Evolutionary conservation across 1,284 basidiomycete species (phyloP), one percentile per base, ranked within the genome.

Genomic region (Rhodotorula sp.): DNA sequence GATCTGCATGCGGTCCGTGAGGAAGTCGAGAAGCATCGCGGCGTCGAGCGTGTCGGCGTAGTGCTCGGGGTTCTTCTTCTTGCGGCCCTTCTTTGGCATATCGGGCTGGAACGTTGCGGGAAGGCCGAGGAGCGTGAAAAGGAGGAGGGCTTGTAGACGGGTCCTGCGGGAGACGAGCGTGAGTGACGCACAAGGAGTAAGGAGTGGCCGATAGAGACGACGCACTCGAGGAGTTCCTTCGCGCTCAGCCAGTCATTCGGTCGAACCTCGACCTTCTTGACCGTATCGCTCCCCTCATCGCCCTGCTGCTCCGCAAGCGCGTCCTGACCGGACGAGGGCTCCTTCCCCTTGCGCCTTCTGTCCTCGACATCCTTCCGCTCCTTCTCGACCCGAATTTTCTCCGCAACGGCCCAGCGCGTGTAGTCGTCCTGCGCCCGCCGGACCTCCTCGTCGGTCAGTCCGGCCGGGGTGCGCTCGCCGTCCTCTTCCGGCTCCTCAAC

Each of bases 21-120:
- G 67, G 46, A 74, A 76, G 65, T 76, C 75, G 64, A 76, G 73
- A n/a, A 74, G 58, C 39, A 75, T 67, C 6, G 71, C 70, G 3
- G 73, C 66, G 56, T 76, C 75, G 53, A 76, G 69, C 12, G 75
- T 75, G 2, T 71, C 46, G 25, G 68, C 5, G 53, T 67, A 69
- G 37, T 67, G 69, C 59, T 76, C 72, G 0, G 71, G 73, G 36
- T 74, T 61, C 41, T 70, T 68, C 57, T 68, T 70, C 66, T 69
- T 72, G 32, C 64, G 62, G 15, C 65, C 70, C 39, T 72, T 72
- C 50, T 64, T 69, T 2, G 64, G 60, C 21, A 51, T 53, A 2
- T 67, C 41, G 27, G 60, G 53, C 37, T 41, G 48, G 32, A 66
- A 48, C n/a, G 62, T 34, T 15, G 36, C 32, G 22, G 73, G 71